Base-by-base conservation (phyloP, 352 stramenopile genomes). In the Phytophthora sansomeana region DNA sequence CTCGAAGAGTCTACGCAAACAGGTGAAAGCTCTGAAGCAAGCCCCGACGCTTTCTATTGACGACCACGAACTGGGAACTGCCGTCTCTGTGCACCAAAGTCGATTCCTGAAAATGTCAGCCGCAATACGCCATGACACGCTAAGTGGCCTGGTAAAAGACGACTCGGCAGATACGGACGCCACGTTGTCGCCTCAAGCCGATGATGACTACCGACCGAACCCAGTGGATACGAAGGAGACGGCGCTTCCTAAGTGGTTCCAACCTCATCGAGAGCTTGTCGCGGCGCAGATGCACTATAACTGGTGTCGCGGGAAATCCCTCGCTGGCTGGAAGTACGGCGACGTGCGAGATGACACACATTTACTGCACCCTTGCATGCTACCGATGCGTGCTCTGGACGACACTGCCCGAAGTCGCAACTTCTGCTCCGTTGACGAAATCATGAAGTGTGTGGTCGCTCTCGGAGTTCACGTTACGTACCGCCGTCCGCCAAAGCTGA, bases 281-380 rank as follows among this genome's bases (percentile, higher is more conserved):
- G 77, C 81, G 0, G 58, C 77, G 1, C 83, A 92, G 66, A 69
- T 92, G 13, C 83, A 92, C 62, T 90, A 83, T 38, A 75, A 89
- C 24, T 92, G 81, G 81, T 92, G 81, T 39, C 75, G 67, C 17
- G 28, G 62, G n/a, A 90, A 88, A 54, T 68, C 72, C 19, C 28
- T 89, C 5, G 65, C 60, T 28, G 81, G 81, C 0, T 90, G 83
- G 83, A 61, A 53, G 24, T 71, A 77, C 17, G 77, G 78, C 8
- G 33, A 64, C 1, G 38, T 64, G 0, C 78, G 83, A 29, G 73
- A 88, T 39, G 80, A 90, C 42, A 55, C 52, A 0, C 55, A 66
- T 2, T 72, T 74, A 17, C 30, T 88, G 5, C 79, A 92, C 42
- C 83, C 83, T 10, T 77, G 70, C 8, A 51, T 92, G 46, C 49